Evolutionary conservation across 2,329 filamentous ascomycete genomes (phyloP).

Genomic region (Cryoendolithus antarcticus): DNA sequence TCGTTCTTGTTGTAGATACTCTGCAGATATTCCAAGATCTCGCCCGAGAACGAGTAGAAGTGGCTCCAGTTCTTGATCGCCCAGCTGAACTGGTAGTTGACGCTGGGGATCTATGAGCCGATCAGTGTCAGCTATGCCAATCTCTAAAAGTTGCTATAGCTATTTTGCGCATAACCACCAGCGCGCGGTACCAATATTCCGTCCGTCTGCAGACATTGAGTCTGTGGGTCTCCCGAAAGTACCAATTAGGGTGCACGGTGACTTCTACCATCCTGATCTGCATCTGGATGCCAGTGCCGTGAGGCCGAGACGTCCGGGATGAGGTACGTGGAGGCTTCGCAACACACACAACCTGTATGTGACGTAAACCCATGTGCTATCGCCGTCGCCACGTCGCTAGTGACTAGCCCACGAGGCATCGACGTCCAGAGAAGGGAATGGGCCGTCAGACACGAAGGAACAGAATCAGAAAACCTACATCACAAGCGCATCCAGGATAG

Average conservation of each 20-base stretch:
- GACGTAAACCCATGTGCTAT: too few relatives aligned
- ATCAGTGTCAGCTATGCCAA: not conserved
- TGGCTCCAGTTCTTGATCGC: slow-evolving; percentile 37
- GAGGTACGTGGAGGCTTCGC: not conserved
- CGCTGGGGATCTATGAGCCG: slow-evolving; percentile 25
- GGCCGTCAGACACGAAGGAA: not conserved
- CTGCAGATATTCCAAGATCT: slow-evolving; percentile 40
- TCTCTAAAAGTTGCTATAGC: too few relatives aligned
- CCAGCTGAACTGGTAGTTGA: slow-evolving; percentile 40
- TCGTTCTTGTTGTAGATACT: slow-evolving; percentile 31
- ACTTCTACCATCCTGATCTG: too few relatives aligned
- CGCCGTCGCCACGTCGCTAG: too few relatives aligned
- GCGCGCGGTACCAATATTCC: too few relatives aligned
- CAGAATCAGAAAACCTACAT: slow-evolving; percentile 11
- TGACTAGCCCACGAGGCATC: too few relatives aligned
- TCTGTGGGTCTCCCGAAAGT: too few relatives aligned
- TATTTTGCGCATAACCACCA: too few relatives aligned
- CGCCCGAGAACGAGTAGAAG: slow-evolving; percentile 35
- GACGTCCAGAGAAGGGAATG: too few relatives aligned
- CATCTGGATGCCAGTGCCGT: too few relatives aligned
- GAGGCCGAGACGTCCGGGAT: not conserved
- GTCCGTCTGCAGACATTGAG: too few relatives aligned
- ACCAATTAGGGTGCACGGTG: too few relatives aligned
- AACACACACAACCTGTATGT: not conserved
- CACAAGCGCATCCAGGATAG: slow-evolving; percentile 32